Base-by-base conservation (phyloP, 2,329 filamentous ascomycete species). In the Herpotrichia juniperi region DNA sequence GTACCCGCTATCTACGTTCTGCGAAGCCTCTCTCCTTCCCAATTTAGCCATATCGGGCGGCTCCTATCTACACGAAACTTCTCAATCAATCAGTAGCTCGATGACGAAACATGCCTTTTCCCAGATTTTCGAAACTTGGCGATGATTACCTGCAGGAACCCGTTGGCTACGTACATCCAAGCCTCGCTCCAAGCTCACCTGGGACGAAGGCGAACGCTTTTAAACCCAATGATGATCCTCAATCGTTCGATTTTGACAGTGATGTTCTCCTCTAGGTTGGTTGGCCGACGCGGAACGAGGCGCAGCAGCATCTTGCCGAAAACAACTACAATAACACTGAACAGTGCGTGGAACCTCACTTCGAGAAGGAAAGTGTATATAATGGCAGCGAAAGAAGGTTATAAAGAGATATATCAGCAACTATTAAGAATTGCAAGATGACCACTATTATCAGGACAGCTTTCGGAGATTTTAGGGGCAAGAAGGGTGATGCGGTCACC, bases 391-490 rank as follows among this genome's bases (percentile, higher is more conserved):
- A 24, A 21, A 25, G 16, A 19, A 4, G 7, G n/a, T 9, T 8
- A 40, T 25, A 14, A 40, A n/a, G 12, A 40, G 3, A 14, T 22
- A 22, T 24, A 12, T 7, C 16, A 14, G 8, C 10, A n/a, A 10
- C 8, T 8, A 25, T 17, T 17, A 16, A n/a, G 17, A 5, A 32
- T n/a, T n/a, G n/a, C n/a, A n/a, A n/a, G n/a, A 31, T 42, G 19
- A 42, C 24, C 21, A 32, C 40, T 2, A 49, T 19, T 2, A 39
- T 55, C 2, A 47, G 53, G 24, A 59, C 58, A 2, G 3, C 22
- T 9, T 53, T 59, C 17, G 60, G 58, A 1, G 43, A 32, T 5
- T 62, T 63, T 24, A 31, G 28, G 28, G 63, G 60, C 1, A 49
- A 49, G 30, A 30, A 40, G 5, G 43, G 51, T 8, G 48, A 61